A percentile compares a stretch with the other conserved stretches of the same genome.
Evolutionary conservation across 1,284 basidiomycete genomes (phyloP).

Genomic region (Hypsizygus ulmarius): DNA sequence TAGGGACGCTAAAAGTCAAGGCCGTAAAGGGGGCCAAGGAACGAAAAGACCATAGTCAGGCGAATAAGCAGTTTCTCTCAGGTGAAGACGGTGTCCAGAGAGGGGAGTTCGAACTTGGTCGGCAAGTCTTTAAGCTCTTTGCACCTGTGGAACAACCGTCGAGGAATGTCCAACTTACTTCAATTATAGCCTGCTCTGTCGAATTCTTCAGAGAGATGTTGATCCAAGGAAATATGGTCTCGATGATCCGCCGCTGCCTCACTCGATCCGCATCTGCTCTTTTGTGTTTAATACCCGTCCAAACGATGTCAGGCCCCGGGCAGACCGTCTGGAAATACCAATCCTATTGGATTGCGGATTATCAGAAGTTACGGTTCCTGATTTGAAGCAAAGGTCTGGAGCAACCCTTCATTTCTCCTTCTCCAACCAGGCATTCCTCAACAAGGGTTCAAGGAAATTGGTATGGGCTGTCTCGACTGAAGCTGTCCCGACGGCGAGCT

Average conservation of each 20-base stretch:
- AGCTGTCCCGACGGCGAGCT: neutral
- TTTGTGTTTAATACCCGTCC: conserved; percentile 32
- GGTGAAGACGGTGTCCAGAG: conserved; percentile 23
- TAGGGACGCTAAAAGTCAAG: conserved; percentile 30
- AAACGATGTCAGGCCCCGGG: conserved; percentile 25
- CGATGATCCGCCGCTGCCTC: conserved; percentile 26
- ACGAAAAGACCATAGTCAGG: conserved; percentile 29
- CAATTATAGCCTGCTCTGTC: conserved; percentile 11
- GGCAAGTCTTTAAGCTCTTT: conserved; percentile 28
- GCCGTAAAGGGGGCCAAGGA: conserved; percentile 12
- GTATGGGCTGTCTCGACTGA: conserved; percentile 3
- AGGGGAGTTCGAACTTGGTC: conserved; percentile 37
- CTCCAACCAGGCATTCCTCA: conserved; percentile 21
- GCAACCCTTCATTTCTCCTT: conserved; percentile 24
- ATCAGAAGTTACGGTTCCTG: conserved; percentile 27
- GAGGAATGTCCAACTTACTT: neutral
- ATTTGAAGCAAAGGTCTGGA: conserved; percentile 15
- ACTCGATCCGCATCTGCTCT: conserved; percentile 25
- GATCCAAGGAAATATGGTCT: conserved; percentile 26
- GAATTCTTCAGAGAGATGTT: conserved; percentile 20
- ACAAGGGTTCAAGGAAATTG: conserved; percentile 15
- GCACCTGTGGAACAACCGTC: neutral
- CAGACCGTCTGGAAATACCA: conserved; percentile 26
- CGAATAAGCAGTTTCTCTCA: conserved; percentile 27
- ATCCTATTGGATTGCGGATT: conserved; percentile 33